Percentiles rank a stretch among this genome's conserved stretches.
phyloP scores from a whole-genome alignment of 176 grass and related monocot species.

The Ensete ventricosum region DNA sequence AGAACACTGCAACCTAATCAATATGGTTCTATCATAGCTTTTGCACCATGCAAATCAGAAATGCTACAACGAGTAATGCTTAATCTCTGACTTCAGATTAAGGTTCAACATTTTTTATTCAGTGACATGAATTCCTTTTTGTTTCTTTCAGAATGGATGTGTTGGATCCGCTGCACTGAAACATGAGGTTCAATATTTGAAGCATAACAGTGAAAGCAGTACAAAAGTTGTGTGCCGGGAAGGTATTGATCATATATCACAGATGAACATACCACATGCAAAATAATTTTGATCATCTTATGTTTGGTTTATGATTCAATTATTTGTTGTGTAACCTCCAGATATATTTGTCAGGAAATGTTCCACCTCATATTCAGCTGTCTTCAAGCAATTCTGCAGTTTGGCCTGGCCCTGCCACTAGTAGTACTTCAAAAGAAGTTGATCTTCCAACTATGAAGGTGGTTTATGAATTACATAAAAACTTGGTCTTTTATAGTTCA shows the following conservation, averaged over 20 bases:
- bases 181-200: background rate
- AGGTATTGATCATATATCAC: background rate
- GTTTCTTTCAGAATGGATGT: slow-evolving; percentile 2
- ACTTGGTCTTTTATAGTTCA: no score
- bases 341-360: background rate
- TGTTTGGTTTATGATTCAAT: background rate
- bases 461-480: no score
- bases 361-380: background rate
- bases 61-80: background rate
- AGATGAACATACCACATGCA: background rate
- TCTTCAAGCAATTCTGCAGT: background rate
- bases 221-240: background rate
- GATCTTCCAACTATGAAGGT: background rate
- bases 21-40: background rate
- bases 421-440: background rate
- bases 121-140: background rate
- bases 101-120: background rate
- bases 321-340: background rate
- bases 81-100: background rate
- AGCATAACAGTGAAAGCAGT: background rate
- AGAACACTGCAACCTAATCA: background rate
- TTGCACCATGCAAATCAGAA: slow-evolving; percentile 3
- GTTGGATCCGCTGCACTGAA: background rate
- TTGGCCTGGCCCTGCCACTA: background rate
- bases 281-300: background rate